Base-by-base conservation (phyloP, 2,329 filamentous ascomycete species). In the Zarea fungicola region DNA sequence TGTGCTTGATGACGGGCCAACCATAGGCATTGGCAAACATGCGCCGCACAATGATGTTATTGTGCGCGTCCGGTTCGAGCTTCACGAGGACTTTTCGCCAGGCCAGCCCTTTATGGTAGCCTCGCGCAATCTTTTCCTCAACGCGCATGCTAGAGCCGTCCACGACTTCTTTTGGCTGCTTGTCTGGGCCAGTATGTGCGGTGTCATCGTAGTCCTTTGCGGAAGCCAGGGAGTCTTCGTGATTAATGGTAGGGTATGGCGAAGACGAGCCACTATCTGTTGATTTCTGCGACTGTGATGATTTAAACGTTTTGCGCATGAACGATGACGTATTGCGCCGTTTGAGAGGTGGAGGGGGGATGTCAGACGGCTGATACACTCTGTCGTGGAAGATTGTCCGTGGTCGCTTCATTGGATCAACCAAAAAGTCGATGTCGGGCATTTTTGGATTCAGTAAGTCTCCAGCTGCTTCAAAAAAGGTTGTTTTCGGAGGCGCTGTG, bases 41-140 rank as follows among this genome's bases (percentile, higher is more conserved):
- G 49, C 93, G 85, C 14, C 93, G 85, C 21, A 99, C 93, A 52
- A 97, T 86, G 56, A 99, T 95, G 66, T 99, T 99, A 68, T 99
- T 99, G 71, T 99, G 93, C 0, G 93, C 93, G 67, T 99, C 93
- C 0, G 93, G 93, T 63, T 99, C 92, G 3, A 99, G 76, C 47
- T 93, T 87, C 13, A 99, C 93, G 4, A 99, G 80, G 1, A 99
- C 93, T 64, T 99, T 99, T 39, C 93, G 87, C 93, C 93, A 99
- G 2, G 89, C 88, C 18, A 99, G 70, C 54, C 89, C 89, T 11
- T 84, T 83, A 65, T 99, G 93, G 68, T 99, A 99, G 13, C 90
- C 93, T 40, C 93, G 81, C 2, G 93, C 93, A 56, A 99, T 99
- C 69, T 96, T 97, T 66, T 99, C 93, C 66, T 99, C 93, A 1